Conservation (phyloP, 2,329 filamentous ascomycete genomes). For the Pyrenochaeta sp. region DNA sequence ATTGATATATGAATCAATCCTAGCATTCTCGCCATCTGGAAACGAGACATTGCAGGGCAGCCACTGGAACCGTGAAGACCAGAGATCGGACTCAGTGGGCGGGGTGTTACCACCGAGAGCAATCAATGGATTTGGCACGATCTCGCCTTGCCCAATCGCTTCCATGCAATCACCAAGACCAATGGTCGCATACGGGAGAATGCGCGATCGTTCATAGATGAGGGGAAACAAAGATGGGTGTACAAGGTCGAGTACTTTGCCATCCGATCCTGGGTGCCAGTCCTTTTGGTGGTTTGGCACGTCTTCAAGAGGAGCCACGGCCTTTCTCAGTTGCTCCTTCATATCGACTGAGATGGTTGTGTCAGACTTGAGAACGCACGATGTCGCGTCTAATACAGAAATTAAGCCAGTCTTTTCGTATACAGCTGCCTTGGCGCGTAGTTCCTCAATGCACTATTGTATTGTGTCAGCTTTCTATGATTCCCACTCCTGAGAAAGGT, state of each 20-base stretch:
- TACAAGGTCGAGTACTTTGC: slow-evolving; percentile 61
- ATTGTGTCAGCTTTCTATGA: not conserved
- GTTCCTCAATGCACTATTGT: slow-evolving; percentile 48
- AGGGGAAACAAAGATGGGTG: slow-evolving; percentile 72
- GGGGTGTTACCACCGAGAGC: not conserved
- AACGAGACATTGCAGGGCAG: slow-evolving; percentile 60
- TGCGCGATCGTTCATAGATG: slow-evolving; percentile 55
- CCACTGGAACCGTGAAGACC: slow-evolving; percentile 55
- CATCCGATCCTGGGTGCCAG: slow-evolving; percentile 67
- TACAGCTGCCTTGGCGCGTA: slow-evolving; percentile 59
- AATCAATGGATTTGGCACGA: slow-evolving; percentile 1
- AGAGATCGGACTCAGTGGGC: slow-evolving; percentile 3
- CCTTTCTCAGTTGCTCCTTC: slow-evolving; percentile 52
- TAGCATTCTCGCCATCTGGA: slow-evolving; percentile 40
- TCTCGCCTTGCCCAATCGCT: slow-evolving; percentile 14
- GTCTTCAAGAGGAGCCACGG: slow-evolving; percentile 59
- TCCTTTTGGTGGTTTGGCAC: slow-evolving; percentile 61
- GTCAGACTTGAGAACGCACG: slow-evolving; percentile 61
- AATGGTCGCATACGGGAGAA: slow-evolving; percentile 17
- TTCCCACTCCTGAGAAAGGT: not conserved
- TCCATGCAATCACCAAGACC: slow-evolving; percentile 19
- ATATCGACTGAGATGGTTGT: slow-evolving; percentile 49
- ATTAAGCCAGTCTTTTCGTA: slow-evolving; percentile 41
- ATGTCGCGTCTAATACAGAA: slow-evolving; percentile 13
- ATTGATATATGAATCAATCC: slow-evolving; percentile 59